Base-by-base conservation (phyloP, 352 stramenopile species). In the Pythium rishiriense region DNA sequence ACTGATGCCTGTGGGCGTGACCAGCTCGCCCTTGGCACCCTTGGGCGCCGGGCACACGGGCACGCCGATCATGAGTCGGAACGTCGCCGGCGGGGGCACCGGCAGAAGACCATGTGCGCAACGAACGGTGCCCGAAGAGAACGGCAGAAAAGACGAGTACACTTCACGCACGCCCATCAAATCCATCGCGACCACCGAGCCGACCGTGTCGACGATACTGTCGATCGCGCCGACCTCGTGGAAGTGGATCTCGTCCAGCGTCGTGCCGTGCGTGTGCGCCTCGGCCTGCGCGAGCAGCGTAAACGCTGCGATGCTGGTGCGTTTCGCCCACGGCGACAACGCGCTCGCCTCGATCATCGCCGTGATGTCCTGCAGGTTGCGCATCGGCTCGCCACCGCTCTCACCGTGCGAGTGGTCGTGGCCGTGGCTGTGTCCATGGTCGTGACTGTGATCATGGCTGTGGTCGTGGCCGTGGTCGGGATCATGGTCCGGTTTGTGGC, bases 151-250 rank as follows among this genome's bases (percentile, higher is more conserved):
- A 12, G 87, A 91, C 53, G 73, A 86, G 66, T 91, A 90, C 29
- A 97, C 90, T 39, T 97, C 70, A 42, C 93, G 82, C 3, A 98
- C 91, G 28, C 85, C 88, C 7, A 99, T 78, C 61, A 98, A 56
- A 70, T 98, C 84, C 25, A 99, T 72, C 1, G 94, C 96, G 11
- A 98, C 66, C 31, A 99, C 81, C 1, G 90, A 97, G 1, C 97
- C 97, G 45, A 99, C 91, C 8, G 96, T 98, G 75, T 99, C 96
- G 25, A 99, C 81, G 72, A 99, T 98, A 62, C 90, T 98, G 81
- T 99, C 96, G 64, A 99, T 96, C 19, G 96, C 93, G 24, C 97
- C 97, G 7, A 99, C 97, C 75, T 99, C 97, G 72, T 99, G 97
- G 75, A 99, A 99, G 71, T 99, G 96, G 50, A 99, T 96, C 63